A percentile compares a stretch with the other conserved stretches of the same genome.
Evolutionary conservation across 2,329 filamentous ascomycete species (phyloP).

Genomic region (Cordyceps cateniannulata): DNA sequence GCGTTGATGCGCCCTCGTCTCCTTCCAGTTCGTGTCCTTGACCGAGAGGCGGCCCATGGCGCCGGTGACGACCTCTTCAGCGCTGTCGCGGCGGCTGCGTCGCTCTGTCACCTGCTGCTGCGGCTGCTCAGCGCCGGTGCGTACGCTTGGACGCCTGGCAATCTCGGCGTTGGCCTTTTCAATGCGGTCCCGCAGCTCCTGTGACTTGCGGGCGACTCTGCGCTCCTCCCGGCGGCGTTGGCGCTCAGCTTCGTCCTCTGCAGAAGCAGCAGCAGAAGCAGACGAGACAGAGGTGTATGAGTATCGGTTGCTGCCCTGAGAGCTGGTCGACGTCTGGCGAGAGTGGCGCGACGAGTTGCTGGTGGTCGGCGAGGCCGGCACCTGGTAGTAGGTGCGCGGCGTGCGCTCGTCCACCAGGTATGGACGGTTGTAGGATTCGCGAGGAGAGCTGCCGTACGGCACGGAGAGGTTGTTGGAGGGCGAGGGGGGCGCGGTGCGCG

Average conservation of each 20-base stretch:
- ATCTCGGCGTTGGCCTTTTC: constrained; percentile 37
- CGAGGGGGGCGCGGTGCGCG: constrained; percentile 36
- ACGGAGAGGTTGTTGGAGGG: constrained; percentile 21
- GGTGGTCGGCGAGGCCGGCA: constrained; percentile 24
- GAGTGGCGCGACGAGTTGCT: constrained; percentile 25
- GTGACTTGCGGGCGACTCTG: constrained; percentile 17
- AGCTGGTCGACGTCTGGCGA: constrained; percentile 32
- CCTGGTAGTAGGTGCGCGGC: constrained; percentile 33
- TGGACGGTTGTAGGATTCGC: constrained; percentile 22
- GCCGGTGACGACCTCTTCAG: constrained; percentile 27
- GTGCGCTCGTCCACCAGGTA: constrained; percentile 34
- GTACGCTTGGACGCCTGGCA: constrained; percentile 28
- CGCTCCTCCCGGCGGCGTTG: constrained; percentile 17
- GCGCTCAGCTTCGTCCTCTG: constrained; percentile 16
- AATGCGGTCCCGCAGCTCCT: constrained; percentile 27
- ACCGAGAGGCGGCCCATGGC: constrained; percentile 27
- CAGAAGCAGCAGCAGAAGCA: neutral
- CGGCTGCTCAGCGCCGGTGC: constrained; percentile 1
- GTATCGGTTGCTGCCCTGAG: constrained; percentile 22
- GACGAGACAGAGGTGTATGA: neutral
- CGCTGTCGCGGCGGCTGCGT: neutral
- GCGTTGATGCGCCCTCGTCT: constrained; percentile 23
- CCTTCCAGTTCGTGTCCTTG: constrained; percentile 24
- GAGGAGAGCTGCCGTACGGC: constrained; percentile 21
- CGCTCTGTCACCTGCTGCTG: neutral